Base-by-base conservation (phyloP, 176 grass and related monocot genomes). In the Raddia guianensis region DNA sequence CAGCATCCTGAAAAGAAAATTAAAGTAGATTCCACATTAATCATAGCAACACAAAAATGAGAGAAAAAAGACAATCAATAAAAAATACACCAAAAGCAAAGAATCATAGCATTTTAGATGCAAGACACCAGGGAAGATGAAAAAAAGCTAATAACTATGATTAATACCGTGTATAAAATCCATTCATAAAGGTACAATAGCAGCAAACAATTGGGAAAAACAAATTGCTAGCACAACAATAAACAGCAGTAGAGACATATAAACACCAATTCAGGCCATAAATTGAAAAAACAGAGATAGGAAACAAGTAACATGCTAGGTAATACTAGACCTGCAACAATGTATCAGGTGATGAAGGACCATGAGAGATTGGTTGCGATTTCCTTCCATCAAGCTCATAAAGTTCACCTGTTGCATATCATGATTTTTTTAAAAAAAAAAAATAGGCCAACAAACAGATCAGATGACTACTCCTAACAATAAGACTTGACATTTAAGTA, bases 311-410 rank as follows among this genome's bases (percentile, higher is more conserved):
- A 37, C 7, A 73, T 3, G 16, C 57, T 66, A 73, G 47, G 27
- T 67, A 87, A 79, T 76, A 59, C 40, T 75, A 70, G 66, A 98
- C 96, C 92, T 95, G 86, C 42, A 98, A 85, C 79, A 98, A 88
- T 53, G 60, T 91, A 58, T 86, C 84, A 70, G 92, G 92, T 49
- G 92, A 93, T 70, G 96, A 98, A 64, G 90, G 82, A 59, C 92
- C 96, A 86, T 93, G 88, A 56, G 20, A 80, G 56, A 88, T 76
- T 7, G 92, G 90, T 83, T 95, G 68, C 40, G 83, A 87, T 83
- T 99, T 99, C 50, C 71, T 51, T 70, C 96, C 96, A 88, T 99
- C 92, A 80, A 99, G 96, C 75, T 93, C 92, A 57, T 99, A 99
- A 83, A 99, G 87, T 86, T 95, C 76, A 70, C 96, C 96, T 99